Evolutionary conservation across 495 filamentous ascomycete genomes (phyloP).

Genomic region (Xylaria grammica): DNA sequence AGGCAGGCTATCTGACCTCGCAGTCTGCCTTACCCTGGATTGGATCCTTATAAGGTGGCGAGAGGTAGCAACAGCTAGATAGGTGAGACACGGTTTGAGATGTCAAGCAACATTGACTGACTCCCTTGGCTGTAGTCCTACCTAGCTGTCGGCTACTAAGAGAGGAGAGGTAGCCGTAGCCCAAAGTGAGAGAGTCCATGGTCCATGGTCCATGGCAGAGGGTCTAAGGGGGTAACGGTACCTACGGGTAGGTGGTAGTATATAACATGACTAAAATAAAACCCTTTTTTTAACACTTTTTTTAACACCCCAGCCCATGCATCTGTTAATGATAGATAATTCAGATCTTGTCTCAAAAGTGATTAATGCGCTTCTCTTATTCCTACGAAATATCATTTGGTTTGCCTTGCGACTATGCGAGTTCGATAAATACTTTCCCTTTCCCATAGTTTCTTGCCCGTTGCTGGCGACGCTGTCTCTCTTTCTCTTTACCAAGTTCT

Average conservation of each 20-base stretch:
- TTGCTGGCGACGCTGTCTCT: not conserved
- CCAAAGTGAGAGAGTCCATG: too few species aligned
- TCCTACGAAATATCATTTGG: not conserved
- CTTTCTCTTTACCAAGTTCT: not conserved
- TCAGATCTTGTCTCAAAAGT: too few species aligned
- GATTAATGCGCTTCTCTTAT: not conserved
- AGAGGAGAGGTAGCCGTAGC: too few species aligned
- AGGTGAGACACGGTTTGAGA: not conserved
- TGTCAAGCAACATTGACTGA: not conserved
- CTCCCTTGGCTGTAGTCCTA: too few species aligned
- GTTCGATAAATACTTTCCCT: not conserved
- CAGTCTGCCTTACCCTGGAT: too few species aligned
- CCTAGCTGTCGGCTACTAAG: too few species aligned
- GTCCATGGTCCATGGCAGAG: too few species aligned
- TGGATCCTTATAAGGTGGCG: too few species aligned
- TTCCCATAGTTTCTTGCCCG: not conserved
- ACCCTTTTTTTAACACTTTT: not conserved
- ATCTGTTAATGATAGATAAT: not conserved
- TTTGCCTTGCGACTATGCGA: not conserved
- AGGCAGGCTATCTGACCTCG: too few species aligned
- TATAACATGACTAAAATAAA: constrained; percentile 17
- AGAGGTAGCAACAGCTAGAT: too few species aligned
- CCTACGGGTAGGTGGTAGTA: not conserved
- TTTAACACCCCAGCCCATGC: not conserved
- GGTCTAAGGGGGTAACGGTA: too few species aligned